Evolutionary conservation across 495 filamentous ascomycete genomes (phyloP).

Genomic region (Halenospora varia): DNA sequence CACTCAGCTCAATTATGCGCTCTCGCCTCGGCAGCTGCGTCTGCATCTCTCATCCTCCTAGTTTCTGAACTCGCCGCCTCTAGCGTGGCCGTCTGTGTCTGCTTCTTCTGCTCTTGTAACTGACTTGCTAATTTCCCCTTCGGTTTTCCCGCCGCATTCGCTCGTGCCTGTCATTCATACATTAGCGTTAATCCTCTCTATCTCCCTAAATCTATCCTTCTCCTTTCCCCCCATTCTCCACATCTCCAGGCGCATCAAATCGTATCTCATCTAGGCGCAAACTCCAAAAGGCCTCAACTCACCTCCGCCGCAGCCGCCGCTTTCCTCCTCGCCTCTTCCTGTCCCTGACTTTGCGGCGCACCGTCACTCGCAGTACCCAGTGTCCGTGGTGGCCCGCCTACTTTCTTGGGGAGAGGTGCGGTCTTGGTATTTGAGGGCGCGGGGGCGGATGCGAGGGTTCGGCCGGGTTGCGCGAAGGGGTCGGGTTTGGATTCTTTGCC

Average conservation of each 20-base stretch:
- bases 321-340: constrained; percentile 50
- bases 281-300: constrained; percentile 13
- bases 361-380: constrained; percentile 37
- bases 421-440: constrained; percentile 28
- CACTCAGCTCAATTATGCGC: constrained; percentile 44
- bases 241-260: no score
- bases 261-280: no score
- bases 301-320: constrained; percentile 71
- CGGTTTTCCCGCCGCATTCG: constrained; percentile 31
- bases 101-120: constrained; percentile 60
- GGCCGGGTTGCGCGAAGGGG: constrained; percentile 59
- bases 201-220: no score
- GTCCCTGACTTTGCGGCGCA: constrained; percentile 20
- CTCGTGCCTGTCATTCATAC: constrained; percentile 45
- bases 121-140: constrained; percentile 59
- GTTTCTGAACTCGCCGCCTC: constrained; percentile 52
- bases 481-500: constrained; percentile 55
- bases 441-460: constrained; percentile 52
- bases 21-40: constrained; percentile 45
- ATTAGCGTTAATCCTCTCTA: no score
- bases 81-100: constrained; percentile 57
- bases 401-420: constrained; percentile 38
- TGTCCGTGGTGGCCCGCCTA: constrained; percentile 51
- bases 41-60: constrained; percentile 52
- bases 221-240: no score